These are phyloP conservation scores for Pestalotiopsis sp. DNA, from an alignment of 2,329 filamentous ascomycete genomes.

Conservation along the genomic window DNA sequence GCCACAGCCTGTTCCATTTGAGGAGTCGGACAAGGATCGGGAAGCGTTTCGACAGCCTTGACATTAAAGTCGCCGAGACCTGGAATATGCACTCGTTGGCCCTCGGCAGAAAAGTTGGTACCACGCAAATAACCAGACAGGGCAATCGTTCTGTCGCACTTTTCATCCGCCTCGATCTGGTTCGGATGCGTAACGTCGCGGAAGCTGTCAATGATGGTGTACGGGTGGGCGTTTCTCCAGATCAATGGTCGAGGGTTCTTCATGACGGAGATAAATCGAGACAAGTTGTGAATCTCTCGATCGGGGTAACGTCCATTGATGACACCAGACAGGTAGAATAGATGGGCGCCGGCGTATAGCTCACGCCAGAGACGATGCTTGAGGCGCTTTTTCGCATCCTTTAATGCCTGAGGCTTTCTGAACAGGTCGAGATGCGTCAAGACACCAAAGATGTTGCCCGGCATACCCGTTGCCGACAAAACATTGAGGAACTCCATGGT, in stretches of 20 bases:
- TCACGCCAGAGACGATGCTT: constrained; percentile 98
- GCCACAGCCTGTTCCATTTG: constrained; percentile 85
- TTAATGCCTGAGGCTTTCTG: constrained; percentile 87
- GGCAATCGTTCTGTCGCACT: constrained; percentile 88
- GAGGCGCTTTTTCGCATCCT: constrained; percentile 91
- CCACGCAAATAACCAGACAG: constrained; percentile 93
- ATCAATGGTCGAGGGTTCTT: constrained; percentile 96
- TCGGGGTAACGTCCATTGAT: constrained; percentile 97
- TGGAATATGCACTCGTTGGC: constrained; percentile 88
- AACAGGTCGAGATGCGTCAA: constrained; percentile 96
- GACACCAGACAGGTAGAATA: constrained; percentile 96
- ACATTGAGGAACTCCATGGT: constrained; percentile 99
- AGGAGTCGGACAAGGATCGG: constrained; percentile 94
- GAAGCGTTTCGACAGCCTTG: constrained; percentile 80
- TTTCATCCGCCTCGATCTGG: constrained; percentile 82
- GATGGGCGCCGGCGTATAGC: constrained; percentile 92
- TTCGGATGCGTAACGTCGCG: constrained; percentile 94
- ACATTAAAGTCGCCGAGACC: constrained; percentile 90
- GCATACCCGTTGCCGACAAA: constrained; percentile 93
- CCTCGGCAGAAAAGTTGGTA: constrained; percentile 86
- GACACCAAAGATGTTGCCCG: constrained; percentile 96
- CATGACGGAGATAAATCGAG: constrained; percentile 96
- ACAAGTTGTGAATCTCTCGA: constrained; percentile 93
- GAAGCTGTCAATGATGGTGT: constrained; percentile 90
- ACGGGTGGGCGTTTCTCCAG: constrained; percentile 96